Base-by-base conservation (phyloP, 2,329 filamentous ascomycete species). In the Talaromyces rugulosus region DNA sequence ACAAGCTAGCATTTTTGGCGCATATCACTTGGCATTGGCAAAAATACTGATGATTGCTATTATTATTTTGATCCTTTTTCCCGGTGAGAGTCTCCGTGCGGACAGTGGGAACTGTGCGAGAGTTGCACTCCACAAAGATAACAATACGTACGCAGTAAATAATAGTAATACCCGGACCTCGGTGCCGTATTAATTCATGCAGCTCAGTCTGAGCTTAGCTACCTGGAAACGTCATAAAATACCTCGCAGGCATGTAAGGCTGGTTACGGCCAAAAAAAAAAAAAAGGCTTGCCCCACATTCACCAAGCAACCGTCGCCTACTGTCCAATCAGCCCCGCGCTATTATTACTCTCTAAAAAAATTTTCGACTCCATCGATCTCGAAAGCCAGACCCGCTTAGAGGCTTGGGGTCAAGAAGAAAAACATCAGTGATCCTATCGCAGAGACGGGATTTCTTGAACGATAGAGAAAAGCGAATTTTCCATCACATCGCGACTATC, bases 201-300 rank as follows among this genome's bases (percentile, higher is more conserved):
- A 36, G 33, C 11, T 12, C 33, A 16, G n/a, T n/a, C n/a, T 5
- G 16, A 40, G 5, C 36, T 16, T 40, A 14, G 52, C 18, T 69
- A 68, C 63, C 63, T 66, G 66, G 63, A 16, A 68, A 70, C 70
- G 70, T 72, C 70, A 71, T 72, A 70, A 66, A 72, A 68, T 71
- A 70, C 66, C 58, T 18, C 7, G 27, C 44, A 56, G 55, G 52
- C 54, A 33, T 30, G 60, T 55, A 18, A 47, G 44, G n/a, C 44
- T 47, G 18, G 18, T 18, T 12, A 47, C 23, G 44, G 44, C 18
- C 8, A 9, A 6, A 18, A 12, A 16, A 14, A 16, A 47, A 27
- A 12, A 47, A 18, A 18, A 1, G 18, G 11, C 44, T 5, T 47
- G 18, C 44, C 44, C 44, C 44, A 47, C 44, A 47, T 27, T 2